Base-by-base conservation (phyloP, 495 filamentous ascomycete genomes). In the Pyrenula massariospora region DNA sequence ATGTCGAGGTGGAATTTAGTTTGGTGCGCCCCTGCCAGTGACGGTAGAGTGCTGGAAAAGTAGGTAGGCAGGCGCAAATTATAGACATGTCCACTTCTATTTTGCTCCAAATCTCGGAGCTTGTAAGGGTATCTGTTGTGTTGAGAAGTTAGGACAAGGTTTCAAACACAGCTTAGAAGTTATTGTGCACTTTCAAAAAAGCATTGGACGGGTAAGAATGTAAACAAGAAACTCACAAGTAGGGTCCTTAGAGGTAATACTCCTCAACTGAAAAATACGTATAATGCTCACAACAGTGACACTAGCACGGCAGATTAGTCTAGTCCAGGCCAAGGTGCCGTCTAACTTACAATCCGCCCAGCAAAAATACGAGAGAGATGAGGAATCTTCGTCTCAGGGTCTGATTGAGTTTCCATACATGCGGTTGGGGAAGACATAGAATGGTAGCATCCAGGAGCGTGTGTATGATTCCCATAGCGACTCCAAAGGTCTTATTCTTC, bases 261-360 rank as follows among this genome's bases (percentile, higher is more conserved):
- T 58, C 22, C 36, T 19, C 22, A 58, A 51, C 36, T 56, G n/a
- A 51, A 25, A 24, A 24, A 47, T 60, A 56, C 66, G 60, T 36
- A 56, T 31, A 25, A 67, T 62, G 3, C 60, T 66, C 10, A 56
- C 63, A 12, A 65, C 56, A 50, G 60, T 64, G 55, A 65, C 64
- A 49, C 67, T 68, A 50, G 22, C 48, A 22, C 23, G 55, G 1
- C 12, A 15, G 24, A 15, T 64, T 52, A 59, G 57, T 25, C 25
- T 19, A 11, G 1, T 10, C 24, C 11, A 10, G 8, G 1, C 12
- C 15, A 12, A 10, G 0, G 2, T 0, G 54, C 20, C 12, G 23
- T 22, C 19, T 10, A 5, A 62, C 69, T 53, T 66, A 70, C 70
- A 68, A 68, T 8, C 50, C 50, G 20, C 56, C 53, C 20, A 58